These are phyloP conservation scores for Mycosphaerelloides madeirae DNA, from an alignment of 2,329 filamentous ascomycete species.

Conservation along the genomic window DNA sequence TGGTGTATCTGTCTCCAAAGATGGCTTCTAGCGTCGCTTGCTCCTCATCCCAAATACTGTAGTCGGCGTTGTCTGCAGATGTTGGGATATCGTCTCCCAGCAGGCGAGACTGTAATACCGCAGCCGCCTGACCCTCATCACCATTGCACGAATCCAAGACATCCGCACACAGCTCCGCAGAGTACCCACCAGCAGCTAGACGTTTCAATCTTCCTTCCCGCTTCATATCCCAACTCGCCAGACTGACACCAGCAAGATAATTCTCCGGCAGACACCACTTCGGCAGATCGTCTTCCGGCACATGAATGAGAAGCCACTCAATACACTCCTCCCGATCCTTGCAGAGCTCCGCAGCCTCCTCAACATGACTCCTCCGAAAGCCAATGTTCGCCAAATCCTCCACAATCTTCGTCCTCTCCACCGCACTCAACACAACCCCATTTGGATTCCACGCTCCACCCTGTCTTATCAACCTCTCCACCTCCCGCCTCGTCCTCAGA, in stretches of 20 bases:
- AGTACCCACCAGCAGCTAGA: slow-evolving; percentile 77
- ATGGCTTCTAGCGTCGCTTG: slow-evolving; percentile 79
- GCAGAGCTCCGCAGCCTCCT: slow-evolving; percentile 82
- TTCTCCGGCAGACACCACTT: slow-evolving; percentile 86
- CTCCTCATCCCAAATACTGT: slow-evolving; percentile 76
- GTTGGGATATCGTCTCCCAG: slow-evolving; percentile 36
- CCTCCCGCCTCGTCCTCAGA: slow-evolving; percentile 67
- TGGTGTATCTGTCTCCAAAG: slow-evolving; percentile 67
- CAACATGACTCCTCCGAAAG: slow-evolving; percentile 82
- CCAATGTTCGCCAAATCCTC: slow-evolving; percentile 72
- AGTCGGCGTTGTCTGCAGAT: slow-evolving; percentile 32
- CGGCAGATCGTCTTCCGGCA: slow-evolving; percentile 95
- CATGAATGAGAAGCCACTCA: slow-evolving; percentile 94
- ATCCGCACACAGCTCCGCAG: slow-evolving; percentile 74
- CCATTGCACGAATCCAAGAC: slow-evolving; percentile 65
- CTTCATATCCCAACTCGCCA: slow-evolving; percentile 76
- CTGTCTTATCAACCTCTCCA: slow-evolving; percentile 73
- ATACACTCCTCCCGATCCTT: slow-evolving; percentile 88
- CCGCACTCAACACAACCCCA: slow-evolving; percentile 58
- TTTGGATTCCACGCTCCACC: slow-evolving; percentile 86
- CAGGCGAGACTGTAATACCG: slow-evolving; percentile 69
- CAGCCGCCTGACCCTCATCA: slow-evolving; percentile 73
- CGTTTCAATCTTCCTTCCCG: slow-evolving; percentile 78
- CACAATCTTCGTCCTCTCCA: slow-evolving; percentile 57
- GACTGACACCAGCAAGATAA: slow-evolving; percentile 83